Conservation (phyloP, 176 grass and related monocot species). For the Zea luxurians region DNA sequence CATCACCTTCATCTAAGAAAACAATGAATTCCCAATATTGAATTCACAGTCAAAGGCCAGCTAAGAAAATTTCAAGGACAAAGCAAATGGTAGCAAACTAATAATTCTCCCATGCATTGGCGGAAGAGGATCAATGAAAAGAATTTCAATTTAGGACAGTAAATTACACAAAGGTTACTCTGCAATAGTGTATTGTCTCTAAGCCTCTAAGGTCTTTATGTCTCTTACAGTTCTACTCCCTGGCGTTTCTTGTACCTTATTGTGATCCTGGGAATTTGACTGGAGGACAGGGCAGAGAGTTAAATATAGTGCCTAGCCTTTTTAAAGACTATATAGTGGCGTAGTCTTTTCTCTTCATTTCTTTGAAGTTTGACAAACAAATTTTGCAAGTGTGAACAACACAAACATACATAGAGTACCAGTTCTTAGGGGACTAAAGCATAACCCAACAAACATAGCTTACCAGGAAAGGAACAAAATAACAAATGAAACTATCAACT, state of each 20-base stretch:
- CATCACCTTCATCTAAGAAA: too few species aligned
- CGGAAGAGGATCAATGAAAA: background rate
- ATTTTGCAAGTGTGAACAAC: conserved; percentile 9
- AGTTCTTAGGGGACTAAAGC: background rate
- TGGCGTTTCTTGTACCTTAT: background rate
- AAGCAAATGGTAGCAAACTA: too few species aligned
- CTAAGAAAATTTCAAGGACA: too few species aligned
- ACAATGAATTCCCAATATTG: too few species aligned
- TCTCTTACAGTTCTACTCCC: background rate
- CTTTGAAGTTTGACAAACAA: too few species aligned
- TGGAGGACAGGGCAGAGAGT: background rate
- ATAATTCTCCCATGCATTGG: too few species aligned
- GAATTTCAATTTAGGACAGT: background rate
- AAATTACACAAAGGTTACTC: background rate
- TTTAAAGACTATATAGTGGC: background rate
- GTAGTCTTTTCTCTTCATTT: too few species aligned
- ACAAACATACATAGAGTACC: background rate
- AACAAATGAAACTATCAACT: background rate
- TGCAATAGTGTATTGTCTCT: conserved; percentile 5
- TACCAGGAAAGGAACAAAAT: background rate
- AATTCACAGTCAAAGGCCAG: too few species aligned
- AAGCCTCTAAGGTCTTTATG: too few species aligned
- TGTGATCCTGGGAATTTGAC: background rate
- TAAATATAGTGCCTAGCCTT: background rate
- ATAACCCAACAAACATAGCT: background rate